Evolutionary conservation across 192 early-diverging fungal species (phyloP).

Genomic region (Coemansia sp.): DNA sequence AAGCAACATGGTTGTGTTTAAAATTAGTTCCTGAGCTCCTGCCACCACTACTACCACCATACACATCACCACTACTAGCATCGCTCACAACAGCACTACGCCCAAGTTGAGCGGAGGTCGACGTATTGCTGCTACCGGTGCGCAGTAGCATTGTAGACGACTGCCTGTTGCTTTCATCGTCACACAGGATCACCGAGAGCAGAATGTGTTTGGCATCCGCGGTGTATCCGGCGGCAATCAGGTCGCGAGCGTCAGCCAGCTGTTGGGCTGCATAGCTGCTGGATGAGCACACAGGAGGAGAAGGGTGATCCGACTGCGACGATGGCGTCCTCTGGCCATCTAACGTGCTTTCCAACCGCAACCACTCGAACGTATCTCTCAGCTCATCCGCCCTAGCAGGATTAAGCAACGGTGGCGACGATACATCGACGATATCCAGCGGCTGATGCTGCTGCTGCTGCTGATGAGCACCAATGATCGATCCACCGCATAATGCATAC

Average conservation of each 20-base stretch:
- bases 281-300: no score
- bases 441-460: neutral
- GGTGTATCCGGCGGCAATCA: constrained; percentile 12
- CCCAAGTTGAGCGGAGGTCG: no score
- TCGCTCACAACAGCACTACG: no score
- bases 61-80: no score
- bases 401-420: neutral
- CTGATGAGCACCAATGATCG: constrained; percentile 2
- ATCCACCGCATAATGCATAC: constrained; percentile 12
- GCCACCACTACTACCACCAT: neutral
- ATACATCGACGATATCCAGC: neutral
- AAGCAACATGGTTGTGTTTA: neutral
- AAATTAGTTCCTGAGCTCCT: neutral
- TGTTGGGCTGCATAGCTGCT: neutral
- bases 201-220: constrained; percentile 18
- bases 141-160: no score
- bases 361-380: constrained; percentile 9
- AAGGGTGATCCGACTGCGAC: no score
- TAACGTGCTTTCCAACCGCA: neutral
- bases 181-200: constrained; percentile 6
- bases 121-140: no score
- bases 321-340: neutral
- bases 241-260: constrained; percentile 11
- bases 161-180: neutral
- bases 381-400: constrained; percentile 10